Evolutionary conservation across 305 asterid species (phyloP), one percentile per base, ranked within the genome.

Genomic region (Rubia tinctorum): DNA sequence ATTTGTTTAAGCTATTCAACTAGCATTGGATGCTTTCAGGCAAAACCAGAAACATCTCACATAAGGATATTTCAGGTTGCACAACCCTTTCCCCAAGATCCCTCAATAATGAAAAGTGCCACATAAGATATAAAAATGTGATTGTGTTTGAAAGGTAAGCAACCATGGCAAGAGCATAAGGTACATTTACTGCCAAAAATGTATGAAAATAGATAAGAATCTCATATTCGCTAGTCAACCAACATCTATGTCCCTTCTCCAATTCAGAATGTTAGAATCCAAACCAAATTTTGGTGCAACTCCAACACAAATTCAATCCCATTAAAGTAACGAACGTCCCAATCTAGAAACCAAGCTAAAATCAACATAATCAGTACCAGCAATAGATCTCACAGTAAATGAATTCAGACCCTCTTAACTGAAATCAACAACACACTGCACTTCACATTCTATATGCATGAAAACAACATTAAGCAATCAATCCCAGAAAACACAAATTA

Each of bases 341-440:
- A 34, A 73, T 53, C 56, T 58, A 14, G 62, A 68, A 58, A 66
- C 60, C 22, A 71, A 55, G 25, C 61, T 20, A 69, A 42, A 62
- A 69, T 10, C 30, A 55, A 25, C 64, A 59, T 3, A 55, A 70
- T 22, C 22, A 70, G n/a, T 40, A 45, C 18, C 9, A 61, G 17
- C 61, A 37, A 55, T 45, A 69, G 82, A 79, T 79, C 82, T 75
- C 25, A 20, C 55, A 74, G 44, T 40, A 43, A 74, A 10, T 55
- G 8, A 58, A 74, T 74, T 25, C 20, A 69, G 68, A 40, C 22
- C 62, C 40, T 39, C n/a, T 17, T 4, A 22, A 45, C 65, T 55
- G 23, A 39, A 63, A 37, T 53, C 37, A 74, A 69, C 22, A 61
- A 13, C 40, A 61, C 51, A n/a, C 51, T 13, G 6, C 18, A 55